Conservation (phyloP, 1,284 basidiomycete species). For the Afroboletus lepidellus region DNA sequence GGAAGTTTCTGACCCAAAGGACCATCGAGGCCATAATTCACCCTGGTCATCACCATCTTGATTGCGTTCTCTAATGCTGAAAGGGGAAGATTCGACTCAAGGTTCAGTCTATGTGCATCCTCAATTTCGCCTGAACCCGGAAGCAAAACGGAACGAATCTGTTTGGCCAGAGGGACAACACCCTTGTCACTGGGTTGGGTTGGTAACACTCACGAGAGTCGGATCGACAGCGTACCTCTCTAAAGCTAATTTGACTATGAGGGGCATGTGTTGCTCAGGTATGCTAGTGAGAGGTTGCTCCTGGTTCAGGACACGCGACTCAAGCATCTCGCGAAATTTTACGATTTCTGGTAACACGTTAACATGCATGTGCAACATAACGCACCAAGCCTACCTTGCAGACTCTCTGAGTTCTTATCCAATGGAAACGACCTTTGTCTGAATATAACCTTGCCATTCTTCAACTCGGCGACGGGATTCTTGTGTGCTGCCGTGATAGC, state of each 20-base stretch:
- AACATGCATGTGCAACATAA: not conserved
- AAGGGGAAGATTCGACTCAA: slow-evolving; percentile 42
- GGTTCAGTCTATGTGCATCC: slow-evolving; percentile 31
- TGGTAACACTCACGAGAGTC: slow-evolving; percentile 5
- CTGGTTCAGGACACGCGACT: slow-evolving; percentile 45
- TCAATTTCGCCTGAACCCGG: slow-evolving; percentile 58
- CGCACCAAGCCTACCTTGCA: slow-evolving; percentile 61
- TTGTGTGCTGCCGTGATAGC: slow-evolving; percentile 33
- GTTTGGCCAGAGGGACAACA: slow-evolving; percentile 54
- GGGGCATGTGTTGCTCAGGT: slow-evolving; percentile 65
- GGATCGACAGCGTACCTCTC: slow-evolving; percentile 58
- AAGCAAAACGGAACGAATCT: slow-evolving; percentile 61
- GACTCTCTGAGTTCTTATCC: slow-evolving; percentile 76
- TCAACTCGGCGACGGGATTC: slow-evolving; percentile 55
- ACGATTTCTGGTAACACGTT: slow-evolving; percentile 51
- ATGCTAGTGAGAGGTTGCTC: slow-evolving; percentile 52
- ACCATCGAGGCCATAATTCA: slow-evolving; percentile 73
- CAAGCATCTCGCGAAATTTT: slow-evolving; percentile 67
- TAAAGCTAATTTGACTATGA: slow-evolving; percentile 78
- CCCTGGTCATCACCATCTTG: slow-evolving; percentile 55
- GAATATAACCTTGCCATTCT: slow-evolving; percentile 73
- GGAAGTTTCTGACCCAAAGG: slow-evolving; percentile 49
- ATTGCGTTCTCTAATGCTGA: slow-evolving; percentile 60
- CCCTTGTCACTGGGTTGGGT: slow-evolving; percentile 62
- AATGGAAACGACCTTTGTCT: slow-evolving; percentile 77